Evolutionary conservation across 768 basidiomycete species (phyloP).

Genomic region (Floccularia luteovirens): DNA sequence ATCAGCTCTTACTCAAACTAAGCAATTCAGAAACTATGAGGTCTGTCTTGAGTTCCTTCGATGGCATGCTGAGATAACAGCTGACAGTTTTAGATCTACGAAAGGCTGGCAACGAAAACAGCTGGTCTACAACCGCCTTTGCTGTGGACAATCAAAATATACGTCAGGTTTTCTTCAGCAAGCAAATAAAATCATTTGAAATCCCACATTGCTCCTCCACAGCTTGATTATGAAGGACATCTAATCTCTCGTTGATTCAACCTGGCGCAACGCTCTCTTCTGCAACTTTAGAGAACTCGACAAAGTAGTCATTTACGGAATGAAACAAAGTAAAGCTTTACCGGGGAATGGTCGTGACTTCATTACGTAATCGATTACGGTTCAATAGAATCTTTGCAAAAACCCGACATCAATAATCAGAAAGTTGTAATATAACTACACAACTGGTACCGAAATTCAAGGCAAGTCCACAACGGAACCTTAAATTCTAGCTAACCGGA

Average conservation of each 20-base stretch:
- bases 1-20: constrained; percentile 34
- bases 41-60: constrained; percentile 59
- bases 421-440: too few relatives aligned
- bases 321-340: background rate
- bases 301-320: constrained; percentile 4
- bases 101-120: constrained; percentile 48
- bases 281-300: constrained; percentile 27
- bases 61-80: constrained; percentile 79
- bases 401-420: too few relatives aligned
- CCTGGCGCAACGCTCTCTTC: constrained; percentile 50
- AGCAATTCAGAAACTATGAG: constrained; percentile 44
- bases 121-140: constrained; percentile 32
- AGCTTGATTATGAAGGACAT: constrained; percentile 30
- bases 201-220: constrained; percentile 56
- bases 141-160: constrained; percentile 22
- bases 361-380: too few relatives aligned
- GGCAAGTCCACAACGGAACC: too few relatives aligned
- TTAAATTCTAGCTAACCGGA: too few relatives aligned
- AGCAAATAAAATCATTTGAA: background rate
- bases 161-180: constrained; percentile 3
- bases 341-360: too few relatives aligned
- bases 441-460: too few relatives aligned
- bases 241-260: constrained; percentile 36
- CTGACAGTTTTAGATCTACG: constrained; percentile 41
- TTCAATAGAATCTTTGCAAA: too few relatives aligned